A percentile compares a stretch with the other conserved stretches of the same genome.
Conservation (phyloP, 345 rosid species). For the Eucalyptus globulus region DNA sequence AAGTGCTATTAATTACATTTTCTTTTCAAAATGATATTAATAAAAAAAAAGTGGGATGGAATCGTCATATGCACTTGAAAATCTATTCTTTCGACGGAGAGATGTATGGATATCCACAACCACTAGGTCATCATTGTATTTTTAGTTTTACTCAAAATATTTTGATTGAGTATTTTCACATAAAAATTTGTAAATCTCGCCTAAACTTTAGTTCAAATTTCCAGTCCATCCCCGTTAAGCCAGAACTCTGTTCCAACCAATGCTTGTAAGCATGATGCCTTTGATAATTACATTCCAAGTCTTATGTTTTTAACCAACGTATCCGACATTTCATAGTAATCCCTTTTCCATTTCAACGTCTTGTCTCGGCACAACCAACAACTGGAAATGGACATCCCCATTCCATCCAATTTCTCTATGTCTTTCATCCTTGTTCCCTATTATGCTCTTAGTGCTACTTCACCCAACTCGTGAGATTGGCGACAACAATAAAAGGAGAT, state of each 20-base stretch:
- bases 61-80: background rate
- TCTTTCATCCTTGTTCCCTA: background rate
- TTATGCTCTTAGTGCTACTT: background rate
- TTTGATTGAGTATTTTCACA: background rate
- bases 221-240: background rate
- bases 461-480: background rate
- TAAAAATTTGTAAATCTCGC: background rate
- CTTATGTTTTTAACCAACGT: background rate
- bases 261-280: background rate
- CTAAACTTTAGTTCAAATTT: background rate
- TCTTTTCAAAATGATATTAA: no score
- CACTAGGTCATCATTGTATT: background rate
- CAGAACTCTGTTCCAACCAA: fast-evolving
- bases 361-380: background rate
- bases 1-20: background rate
- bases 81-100: fast-evolving
- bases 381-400: background rate
- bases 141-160: background rate
- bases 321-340: background rate
- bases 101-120: background rate
- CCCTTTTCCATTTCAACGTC: background rate
- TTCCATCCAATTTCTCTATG: background rate
- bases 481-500: background rate
- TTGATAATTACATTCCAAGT: background rate
- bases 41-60: background rate